Evolutionary conservation across 345 rosid species (phyloP), one percentile per base, ranked within the genome.

Genomic region (Ceriops zippeliana): DNA sequence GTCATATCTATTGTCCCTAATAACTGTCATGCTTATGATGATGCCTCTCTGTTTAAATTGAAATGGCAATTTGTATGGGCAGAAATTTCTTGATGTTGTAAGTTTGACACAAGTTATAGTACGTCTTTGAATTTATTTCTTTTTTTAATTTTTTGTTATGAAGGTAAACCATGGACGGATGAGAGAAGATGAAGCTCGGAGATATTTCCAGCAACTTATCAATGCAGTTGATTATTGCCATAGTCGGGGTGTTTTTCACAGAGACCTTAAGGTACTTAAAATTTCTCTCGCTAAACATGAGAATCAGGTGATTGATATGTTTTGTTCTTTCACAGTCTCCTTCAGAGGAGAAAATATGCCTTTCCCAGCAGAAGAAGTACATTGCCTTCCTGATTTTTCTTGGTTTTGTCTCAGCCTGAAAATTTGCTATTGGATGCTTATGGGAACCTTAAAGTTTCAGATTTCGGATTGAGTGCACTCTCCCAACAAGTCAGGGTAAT

Each of bases 401-500:
- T 63, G 66, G 42, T 61, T 68, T 69, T 67, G 13, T 78, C 77
- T 70, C 87, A 93, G 98, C 98, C 95, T 21, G 98, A 93, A 72
- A 93, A 93, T 76, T 71, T 93, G 80, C 84, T 93, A 6, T 76
- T 93, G 81, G 97, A 91, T 88, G 83, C 91, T 1, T 65, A 69
- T 75, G 98, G 96, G 56, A 89, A 86, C 83, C 98, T 93, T 62
- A 93, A 89, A 83, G 88, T 93, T 73, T 93, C 98, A 27, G 98
- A 93, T 79, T 93, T 93, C 82, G 98, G 98, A 75, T 76, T 93
- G 79, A 93, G 97, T 85, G 98, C 98, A 22, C 75, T 93, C 76
- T 93, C 98, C 49, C 90, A 86, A 64, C 97, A 93, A 93, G 88
- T 93, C 83, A 83, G 90, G 98, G 98, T 93, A 90, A 81, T 53